phyloP scores from a whole-genome alignment of 371 early-diverging fungal genomes.

The Spiromyces aspiralis region DNA sequence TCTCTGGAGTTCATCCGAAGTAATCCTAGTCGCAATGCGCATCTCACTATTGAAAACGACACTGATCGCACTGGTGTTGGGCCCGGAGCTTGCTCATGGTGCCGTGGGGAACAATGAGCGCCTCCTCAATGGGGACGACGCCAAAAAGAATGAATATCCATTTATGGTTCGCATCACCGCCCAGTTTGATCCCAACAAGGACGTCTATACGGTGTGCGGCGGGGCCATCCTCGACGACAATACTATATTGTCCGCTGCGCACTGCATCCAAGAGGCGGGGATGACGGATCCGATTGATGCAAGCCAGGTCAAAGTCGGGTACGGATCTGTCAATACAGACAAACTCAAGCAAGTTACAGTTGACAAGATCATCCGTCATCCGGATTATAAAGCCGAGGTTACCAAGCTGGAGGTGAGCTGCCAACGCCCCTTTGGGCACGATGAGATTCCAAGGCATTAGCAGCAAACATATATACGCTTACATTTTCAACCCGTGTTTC shows the following conservation, averaged over 20 bases:
- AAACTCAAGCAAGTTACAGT: neutral
- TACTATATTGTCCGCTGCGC: constrained; percentile 31
- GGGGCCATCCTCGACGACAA: constrained; percentile 23
- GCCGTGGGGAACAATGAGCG: too few species aligned
- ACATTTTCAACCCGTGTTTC: neutral
- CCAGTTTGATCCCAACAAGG: neutral
- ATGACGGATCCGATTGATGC: neutral
- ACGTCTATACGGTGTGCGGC: constrained; percentile 15
- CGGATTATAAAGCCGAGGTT: neutral
- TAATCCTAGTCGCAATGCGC: too few species aligned
- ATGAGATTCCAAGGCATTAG: too few species aligned
- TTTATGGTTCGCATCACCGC: neutral
- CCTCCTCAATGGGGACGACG: neutral
- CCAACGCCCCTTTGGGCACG: neutral
- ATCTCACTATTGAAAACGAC: too few species aligned
- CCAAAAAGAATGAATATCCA: neutral
- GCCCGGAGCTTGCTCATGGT: too few species aligned
- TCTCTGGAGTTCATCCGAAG: too few species aligned
- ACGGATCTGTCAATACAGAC: neutral
- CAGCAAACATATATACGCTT: neutral
- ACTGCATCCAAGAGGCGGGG: constrained; percentile 17
- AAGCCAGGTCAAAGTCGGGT: neutral
- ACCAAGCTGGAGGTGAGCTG: neutral
- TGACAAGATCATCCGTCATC: neutral
- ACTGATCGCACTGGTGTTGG: too few species aligned